These are phyloP conservation scores for Artemisia argyi DNA, from an alignment of 129 eudicot species.

Conservation along the genomic window DNA sequence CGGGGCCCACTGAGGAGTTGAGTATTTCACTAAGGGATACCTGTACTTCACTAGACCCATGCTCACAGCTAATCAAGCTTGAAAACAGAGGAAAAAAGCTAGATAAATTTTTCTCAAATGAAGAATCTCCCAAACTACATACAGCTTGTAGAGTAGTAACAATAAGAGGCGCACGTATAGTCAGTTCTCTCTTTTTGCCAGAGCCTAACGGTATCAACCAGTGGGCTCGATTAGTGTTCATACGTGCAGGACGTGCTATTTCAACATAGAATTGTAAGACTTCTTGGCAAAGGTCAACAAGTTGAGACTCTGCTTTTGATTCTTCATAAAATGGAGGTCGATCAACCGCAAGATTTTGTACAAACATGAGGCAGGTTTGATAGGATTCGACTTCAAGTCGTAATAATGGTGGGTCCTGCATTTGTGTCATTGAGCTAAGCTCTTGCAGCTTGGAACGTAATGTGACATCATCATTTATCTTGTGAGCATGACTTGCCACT, in stretches of 20 bases:
- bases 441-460: constrained; percentile 77
- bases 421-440: constrained; percentile 67
- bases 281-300: constrained; percentile 74
- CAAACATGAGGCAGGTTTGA: constrained; percentile 72
- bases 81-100: constrained; percentile 70
- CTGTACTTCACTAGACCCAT: constrained; percentile 91
- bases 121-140: constrained; percentile 61
- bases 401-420: constrained; percentile 92
- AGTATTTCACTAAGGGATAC: constrained; percentile 79
- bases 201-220: constrained; percentile 84
- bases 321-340: constrained; percentile 51
- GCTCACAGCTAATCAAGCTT: constrained; percentile 80
- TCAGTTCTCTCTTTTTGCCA: constrained; percentile 73
- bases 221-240: constrained; percentile 32
- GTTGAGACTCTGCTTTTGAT: constrained; percentile 69
- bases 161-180: constrained; percentile 80
- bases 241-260: constrained; percentile 42
- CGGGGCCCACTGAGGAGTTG: constrained; percentile 69
- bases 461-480: constrained; percentile 57
- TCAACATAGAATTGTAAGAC: constrained; percentile 65
- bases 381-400: constrained; percentile 93
- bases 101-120: constrained; percentile 66
- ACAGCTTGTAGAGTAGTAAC: constrained; percentile 77
- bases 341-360: constrained; percentile 78
- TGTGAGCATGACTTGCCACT: constrained; percentile 80